Percentiles rank a stretch among this genome's conserved stretches.
phyloP scores from a whole-genome alignment of 1,139 yeast genomes.

The Debaryomyces psychrophilus region DNA sequence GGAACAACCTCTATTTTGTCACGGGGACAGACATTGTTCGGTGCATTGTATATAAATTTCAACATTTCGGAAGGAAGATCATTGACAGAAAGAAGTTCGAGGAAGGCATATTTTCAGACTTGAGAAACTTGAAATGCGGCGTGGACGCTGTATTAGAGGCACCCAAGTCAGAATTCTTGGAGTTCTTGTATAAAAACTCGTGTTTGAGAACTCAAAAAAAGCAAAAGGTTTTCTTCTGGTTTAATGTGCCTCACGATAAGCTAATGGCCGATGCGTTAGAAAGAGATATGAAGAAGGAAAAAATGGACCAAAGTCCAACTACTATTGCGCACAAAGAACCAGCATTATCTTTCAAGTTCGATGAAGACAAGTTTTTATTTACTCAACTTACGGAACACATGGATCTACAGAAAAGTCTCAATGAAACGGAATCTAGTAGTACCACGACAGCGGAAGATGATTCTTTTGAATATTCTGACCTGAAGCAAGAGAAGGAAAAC shows the following conservation, averaged over 20 bases:
- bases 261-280: slow-evolving; percentile 93
- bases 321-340: slow-evolving; percentile 65
- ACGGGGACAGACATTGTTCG: slow-evolving; percentile 97
- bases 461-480: slow-evolving; percentile 24
- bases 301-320: slow-evolving; percentile 56
- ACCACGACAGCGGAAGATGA: slow-evolving; percentile 14
- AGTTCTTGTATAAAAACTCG: slow-evolving; percentile 80
- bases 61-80: slow-evolving; percentile 85
- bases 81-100: slow-evolving; percentile 91
- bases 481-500: slow-evolving; percentile 15
- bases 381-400: slow-evolving; percentile 55
- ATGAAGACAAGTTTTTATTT: slow-evolving; percentile 47
- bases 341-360: slow-evolving; percentile 61
- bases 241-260: slow-evolving; percentile 91
- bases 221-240: slow-evolving; percentile 97
- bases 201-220: slow-evolving; percentile 94
- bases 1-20: slow-evolving; percentile 88
- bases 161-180: slow-evolving; percentile 85
- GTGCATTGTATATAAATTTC: slow-evolving; percentile 85
- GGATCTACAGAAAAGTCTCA: slow-evolving; percentile 31
- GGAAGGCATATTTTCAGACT: slow-evolving; percentile 92
- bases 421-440: slow-evolving; percentile 14
- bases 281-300: slow-evolving; percentile 85
- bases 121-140: slow-evolving; percentile 85
- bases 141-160: slow-evolving; percentile 86